Base-by-base conservation (phyloP, 75 land plant species). In the Chamaecyparis obtusa region DNA sequence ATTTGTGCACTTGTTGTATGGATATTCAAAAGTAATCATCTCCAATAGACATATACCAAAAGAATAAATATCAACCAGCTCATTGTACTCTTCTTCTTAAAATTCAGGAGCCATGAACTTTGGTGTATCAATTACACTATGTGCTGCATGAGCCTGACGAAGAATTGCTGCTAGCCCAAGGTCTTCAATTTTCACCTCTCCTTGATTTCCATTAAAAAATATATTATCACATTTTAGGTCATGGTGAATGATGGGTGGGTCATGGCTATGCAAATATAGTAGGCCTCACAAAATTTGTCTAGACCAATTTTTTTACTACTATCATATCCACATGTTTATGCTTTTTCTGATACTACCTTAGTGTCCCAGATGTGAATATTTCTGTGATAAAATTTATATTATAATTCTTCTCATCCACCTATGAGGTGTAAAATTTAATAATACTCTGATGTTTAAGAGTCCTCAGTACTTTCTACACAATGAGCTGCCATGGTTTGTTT, bases 371-470 rank as follows among this genome's bases (percentile, higher is more conserved):
- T 90, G 44, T 88, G 90, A 32, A 93, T 91, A n/a, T n/a, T n/a
- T n/a, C n/a, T n/a, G n/a, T n/a, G n/a, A n/a, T n/a, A n/a, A n/a
- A n/a, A 87, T 92, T 80, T 69, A 89, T 90, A 82, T 92, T 88
- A 46, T 92, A 86, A 57, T 72, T 90, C 67, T 90, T 89, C 3
- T 91, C 86, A 89, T 97, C 99, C 43, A 96, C 92, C 97, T 97
- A 97, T 17, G 98, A 94, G 56, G n/a, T n/a, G n/a, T n/a, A n/a
- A n/a, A n/a, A 93, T 82, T 95, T 96, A 39, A 97, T 95, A 55
- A 95, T 97, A 86, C n/a, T n/a, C 91, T 97, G 93, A 91, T 97
- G 99, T 92, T 97, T 97, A 86, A 97, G 88, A n/a, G n/a, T n/a
- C n/a, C n/a, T n/a, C n/a, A n/a, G n/a, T n/a, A n/a, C n/a, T n/a